Evolutionary conservation across 148 eudicot genomes (phyloP).

Genomic region (Beta vulgaris): DNA sequence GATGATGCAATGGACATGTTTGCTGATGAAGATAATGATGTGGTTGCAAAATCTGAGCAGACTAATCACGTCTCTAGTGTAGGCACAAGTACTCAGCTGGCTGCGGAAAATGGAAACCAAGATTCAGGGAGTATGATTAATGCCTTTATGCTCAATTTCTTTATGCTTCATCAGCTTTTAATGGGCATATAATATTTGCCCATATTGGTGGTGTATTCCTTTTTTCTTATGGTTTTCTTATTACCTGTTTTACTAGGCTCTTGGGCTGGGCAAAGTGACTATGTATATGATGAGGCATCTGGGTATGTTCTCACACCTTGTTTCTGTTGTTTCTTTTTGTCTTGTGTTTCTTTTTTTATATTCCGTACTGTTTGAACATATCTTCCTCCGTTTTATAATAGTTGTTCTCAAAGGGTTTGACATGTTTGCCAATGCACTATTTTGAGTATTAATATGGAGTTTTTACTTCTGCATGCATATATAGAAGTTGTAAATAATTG

Average conservation of each 20-base stretch:
- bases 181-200: not conserved
- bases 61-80: conserved; percentile 27
- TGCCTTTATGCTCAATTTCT: not conserved
- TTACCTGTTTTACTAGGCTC: conserved; percentile 32
- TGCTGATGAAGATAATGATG: conserved; percentile 62
- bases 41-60: conserved; percentile 37
- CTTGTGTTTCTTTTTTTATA: conserved; percentile 3
- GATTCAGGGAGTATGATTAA: conserved; percentile 42
- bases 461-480: no score
- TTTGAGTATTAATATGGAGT: no score
- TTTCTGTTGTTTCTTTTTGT: conserved; percentile 1
- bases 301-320: conserved; percentile 50
- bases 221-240: conserved; percentile 2
- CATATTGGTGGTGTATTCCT: not conserved
- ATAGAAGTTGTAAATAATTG: no score
- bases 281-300: conserved; percentile 71
- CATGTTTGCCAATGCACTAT: no score
- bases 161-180: not conserved
- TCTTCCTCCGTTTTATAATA: no score
- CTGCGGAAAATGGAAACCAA: conserved; percentile 18
- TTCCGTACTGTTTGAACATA: not conserved
- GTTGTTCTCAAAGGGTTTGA: no score
- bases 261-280: conserved; percentile 57
- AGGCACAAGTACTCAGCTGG: conserved; percentile 31
- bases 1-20: conserved; percentile 79